Percentiles rank a stretch among this genome's conserved stretches.
These are phyloP conservation scores for Thermoascus crustaceus DNA, from an alignment of 2,329 filamentous ascomycete genomes.

Conservation along the genomic window DNA sequence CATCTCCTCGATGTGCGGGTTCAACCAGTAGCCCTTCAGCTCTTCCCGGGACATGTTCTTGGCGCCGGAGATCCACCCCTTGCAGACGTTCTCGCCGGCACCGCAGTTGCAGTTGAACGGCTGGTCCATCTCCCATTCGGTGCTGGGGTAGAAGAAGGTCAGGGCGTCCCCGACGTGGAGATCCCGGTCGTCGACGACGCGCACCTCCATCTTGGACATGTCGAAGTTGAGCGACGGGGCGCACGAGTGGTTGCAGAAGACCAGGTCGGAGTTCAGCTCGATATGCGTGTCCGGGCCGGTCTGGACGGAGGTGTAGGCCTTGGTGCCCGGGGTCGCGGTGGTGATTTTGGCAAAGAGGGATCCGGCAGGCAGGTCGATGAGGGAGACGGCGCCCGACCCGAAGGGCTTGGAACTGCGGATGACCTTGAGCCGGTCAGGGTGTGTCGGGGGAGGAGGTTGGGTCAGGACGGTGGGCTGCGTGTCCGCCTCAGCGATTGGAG, in stretches of 20 bases:
- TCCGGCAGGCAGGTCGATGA: slow-evolving; percentile 42
- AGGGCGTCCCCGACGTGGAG: slow-evolving; percentile 35
- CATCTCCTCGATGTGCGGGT: slow-evolving; percentile 32
- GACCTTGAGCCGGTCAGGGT: slow-evolving; percentile 11
- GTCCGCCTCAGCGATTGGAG: slow-evolving; percentile 3
- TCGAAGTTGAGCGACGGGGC: slow-evolving; percentile 47
- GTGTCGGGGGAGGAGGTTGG: slow-evolving; percentile 2
- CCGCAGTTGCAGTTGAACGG: slow-evolving; percentile 39
- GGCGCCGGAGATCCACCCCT: slow-evolving; percentile 34
- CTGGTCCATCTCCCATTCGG: slow-evolving; percentile 44
- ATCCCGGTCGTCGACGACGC: slow-evolving; percentile 30
- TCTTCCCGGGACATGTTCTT: slow-evolving; percentile 25
- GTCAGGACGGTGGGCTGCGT: not conserved
- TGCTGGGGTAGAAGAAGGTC: slow-evolving; percentile 44
- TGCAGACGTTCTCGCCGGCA: slow-evolving; percentile 25
- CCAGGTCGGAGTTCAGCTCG: slow-evolving; percentile 49
- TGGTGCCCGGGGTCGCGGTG: slow-evolving; percentile 35
- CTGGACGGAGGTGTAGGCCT: slow-evolving; percentile 47
- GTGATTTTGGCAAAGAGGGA: slow-evolving; percentile 44
- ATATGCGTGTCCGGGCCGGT: slow-evolving; percentile 43
- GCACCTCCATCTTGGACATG: slow-evolving; percentile 36
- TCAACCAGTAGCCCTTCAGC: slow-evolving; percentile 35
- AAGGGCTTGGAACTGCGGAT: slow-evolving; percentile 19
- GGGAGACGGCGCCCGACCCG: slow-evolving; percentile 39
- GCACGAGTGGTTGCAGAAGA: slow-evolving; percentile 52